Evolutionary conservation across 164 flowering plant species (phyloP).

Genomic region (Amborella trichopoda): DNA sequence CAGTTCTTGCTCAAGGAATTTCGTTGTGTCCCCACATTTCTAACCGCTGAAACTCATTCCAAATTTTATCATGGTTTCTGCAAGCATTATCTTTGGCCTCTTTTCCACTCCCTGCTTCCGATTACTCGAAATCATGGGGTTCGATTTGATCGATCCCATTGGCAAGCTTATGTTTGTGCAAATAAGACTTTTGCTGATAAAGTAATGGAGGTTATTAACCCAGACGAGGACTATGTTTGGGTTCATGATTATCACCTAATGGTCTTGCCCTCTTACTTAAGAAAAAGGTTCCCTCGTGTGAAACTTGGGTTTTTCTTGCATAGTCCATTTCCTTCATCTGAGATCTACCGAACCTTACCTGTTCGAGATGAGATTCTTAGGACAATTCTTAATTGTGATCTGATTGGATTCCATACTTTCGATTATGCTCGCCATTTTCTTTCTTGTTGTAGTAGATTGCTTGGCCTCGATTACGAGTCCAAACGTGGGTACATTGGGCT

Average conservation of each 20-base stretch:
- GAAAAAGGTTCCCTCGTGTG: constrained; percentile 8
- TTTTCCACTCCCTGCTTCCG: constrained; percentile 14
- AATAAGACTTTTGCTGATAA: constrained; percentile 12
- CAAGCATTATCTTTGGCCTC: constrained; percentile 13
- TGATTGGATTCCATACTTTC: constrained; percentile 11
- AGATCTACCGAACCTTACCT: constrained; percentile 12
- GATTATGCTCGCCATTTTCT: constrained; percentile 15
- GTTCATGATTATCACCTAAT: constrained; percentile 12
- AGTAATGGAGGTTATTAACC: constrained; percentile 13
- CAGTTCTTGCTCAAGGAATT: constrained; percentile 20
- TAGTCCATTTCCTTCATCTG: constrained; percentile 11
- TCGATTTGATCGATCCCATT: constrained; percentile 6
- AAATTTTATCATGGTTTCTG: constrained; percentile 15
- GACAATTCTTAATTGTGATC: constrained; percentile 9
- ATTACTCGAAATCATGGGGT: constrained; percentile 5
- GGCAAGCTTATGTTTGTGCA: constrained; percentile 14
- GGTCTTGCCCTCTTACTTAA: constrained; percentile 10
- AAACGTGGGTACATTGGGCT: constrained; percentile 14
- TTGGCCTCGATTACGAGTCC: constrained; percentile 13
- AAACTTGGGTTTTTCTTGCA: constrained; percentile 14
- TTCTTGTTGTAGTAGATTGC: constrained; percentile 11
- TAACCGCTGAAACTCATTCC: constrained; percentile 4
- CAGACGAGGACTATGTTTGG: constrained; percentile 12
- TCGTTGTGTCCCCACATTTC: constrained; percentile 27
- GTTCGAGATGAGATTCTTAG: constrained; percentile 13